Evolutionary conservation across 1,284 basidiomycete genomes (phyloP).

Genomic region (Cystobasidiaceae sp.): DNA sequence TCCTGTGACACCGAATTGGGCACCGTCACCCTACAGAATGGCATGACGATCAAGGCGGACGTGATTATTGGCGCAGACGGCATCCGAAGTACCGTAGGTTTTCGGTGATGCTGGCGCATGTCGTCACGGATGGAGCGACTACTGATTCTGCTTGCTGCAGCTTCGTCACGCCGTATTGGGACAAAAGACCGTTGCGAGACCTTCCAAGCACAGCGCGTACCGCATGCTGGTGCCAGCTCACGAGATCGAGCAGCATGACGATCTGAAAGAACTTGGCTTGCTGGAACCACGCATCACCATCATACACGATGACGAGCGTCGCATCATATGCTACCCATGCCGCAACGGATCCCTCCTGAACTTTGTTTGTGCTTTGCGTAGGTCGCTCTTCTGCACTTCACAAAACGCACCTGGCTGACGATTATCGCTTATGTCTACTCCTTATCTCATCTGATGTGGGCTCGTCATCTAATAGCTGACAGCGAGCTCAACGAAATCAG

Average conservation of each 20-base stretch:
- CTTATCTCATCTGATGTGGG: too few relatives aligned
- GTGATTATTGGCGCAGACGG: constrained; percentile 45
- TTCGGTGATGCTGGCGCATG: neutral
- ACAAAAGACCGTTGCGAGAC: too few relatives aligned
- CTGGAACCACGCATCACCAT: too few relatives aligned
- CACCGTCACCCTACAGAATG: constrained; percentile 37
- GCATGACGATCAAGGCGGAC: constrained; percentile 38
- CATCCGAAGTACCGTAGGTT: constrained; percentile 39
- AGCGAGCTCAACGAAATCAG: constrained; percentile 38
- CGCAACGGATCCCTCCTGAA: constrained; percentile 39
- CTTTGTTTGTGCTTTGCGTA: constrained; percentile 41
- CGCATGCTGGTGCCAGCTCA: too few relatives aligned
- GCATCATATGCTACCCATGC: constrained; percentile 37
- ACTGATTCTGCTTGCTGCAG: constrained; percentile 43
- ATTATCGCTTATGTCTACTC: constrained; percentile 1
- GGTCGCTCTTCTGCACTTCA: constrained; percentile 16
- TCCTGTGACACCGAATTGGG: constrained; percentile 20
- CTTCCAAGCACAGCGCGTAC: too few relatives aligned
- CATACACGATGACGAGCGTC: too few relatives aligned
- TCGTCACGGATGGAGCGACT: too few relatives aligned
- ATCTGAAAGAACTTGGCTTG: too few relatives aligned
- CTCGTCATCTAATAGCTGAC: too few relatives aligned
- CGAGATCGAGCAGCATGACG: too few relatives aligned
- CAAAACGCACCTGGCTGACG: constrained; percentile 14
- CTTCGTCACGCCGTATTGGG: too few relatives aligned